Percentiles rank a stretch among this genome's conserved stretches.
Evolutionary conservation across 441 rosid species (phyloP).

Genomic region (Erodium trifolium): DNA sequence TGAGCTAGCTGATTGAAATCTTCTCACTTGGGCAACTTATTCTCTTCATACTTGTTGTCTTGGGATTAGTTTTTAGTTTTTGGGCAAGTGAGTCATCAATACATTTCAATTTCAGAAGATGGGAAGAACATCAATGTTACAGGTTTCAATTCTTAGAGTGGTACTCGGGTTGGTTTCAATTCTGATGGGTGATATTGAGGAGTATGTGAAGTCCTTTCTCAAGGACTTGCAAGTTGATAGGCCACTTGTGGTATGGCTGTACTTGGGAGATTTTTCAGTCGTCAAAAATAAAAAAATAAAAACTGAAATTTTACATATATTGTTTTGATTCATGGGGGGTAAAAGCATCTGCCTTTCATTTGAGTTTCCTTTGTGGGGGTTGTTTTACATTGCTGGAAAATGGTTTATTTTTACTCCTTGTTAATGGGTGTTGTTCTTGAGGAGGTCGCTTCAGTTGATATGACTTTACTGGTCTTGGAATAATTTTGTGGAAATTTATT

Average conservation of each 20-base stretch:
- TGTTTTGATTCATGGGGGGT: background rate
- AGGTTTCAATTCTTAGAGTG: background rate
- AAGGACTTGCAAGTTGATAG: background rate
- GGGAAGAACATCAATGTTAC: background rate
- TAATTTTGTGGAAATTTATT: background rate
- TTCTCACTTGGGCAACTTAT: background rate
- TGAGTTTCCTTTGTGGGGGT: background rate
- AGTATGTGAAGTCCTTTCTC: background rate
- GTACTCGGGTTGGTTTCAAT: too few species aligned
- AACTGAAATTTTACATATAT: background rate
- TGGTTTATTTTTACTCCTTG: background rate
- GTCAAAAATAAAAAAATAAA: too few species aligned
- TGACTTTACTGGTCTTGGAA: conserved; percentile 6
- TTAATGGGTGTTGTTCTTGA: background rate
- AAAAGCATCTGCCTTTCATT: background rate
- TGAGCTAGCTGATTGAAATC: background rate
- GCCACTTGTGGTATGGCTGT: background rate
- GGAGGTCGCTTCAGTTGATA: background rate
- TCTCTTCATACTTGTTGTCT: background rate
- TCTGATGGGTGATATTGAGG: background rate
- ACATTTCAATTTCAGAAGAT: background rate
- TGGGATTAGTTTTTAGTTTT: background rate
- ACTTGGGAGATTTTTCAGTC: background rate
- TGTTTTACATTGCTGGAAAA: background rate
- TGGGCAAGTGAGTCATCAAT: background rate